phyloP scores from a whole-genome alignment of 2,329 filamentous ascomycete species.

The Neonectria faginata region DNA sequence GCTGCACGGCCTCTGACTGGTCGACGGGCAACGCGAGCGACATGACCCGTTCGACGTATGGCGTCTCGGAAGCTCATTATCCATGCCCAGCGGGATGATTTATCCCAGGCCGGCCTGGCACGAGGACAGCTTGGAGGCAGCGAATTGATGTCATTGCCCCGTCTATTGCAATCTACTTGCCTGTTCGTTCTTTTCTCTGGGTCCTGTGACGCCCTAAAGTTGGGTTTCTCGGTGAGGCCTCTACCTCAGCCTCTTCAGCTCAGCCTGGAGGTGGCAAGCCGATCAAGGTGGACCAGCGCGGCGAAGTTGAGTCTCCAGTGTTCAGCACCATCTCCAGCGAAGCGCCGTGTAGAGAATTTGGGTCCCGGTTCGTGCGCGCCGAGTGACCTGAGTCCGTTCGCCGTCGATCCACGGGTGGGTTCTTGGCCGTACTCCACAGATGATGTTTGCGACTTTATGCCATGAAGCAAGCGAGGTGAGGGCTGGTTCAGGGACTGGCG shows the following conservation, averaged over 20 bases:
- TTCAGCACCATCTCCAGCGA: background rate
- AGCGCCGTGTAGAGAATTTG: slow-evolving; percentile 5
- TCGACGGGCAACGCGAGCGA: slow-evolving; percentile 13
- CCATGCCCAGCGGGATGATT: slow-evolving; percentile 2
- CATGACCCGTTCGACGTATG: slow-evolving; percentile 32
- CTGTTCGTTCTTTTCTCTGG: background rate
- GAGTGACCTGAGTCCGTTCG: background rate
- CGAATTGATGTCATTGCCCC: slow-evolving; percentile 21
- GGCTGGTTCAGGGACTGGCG: background rate
- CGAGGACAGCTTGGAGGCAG: background rate
- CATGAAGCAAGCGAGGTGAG: slow-evolving; percentile 6
- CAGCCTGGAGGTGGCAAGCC: background rate
- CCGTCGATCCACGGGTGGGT: background rate
- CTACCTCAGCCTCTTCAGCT: slow-evolving; percentile 13
- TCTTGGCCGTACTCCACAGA: slow-evolving; percentile 18
- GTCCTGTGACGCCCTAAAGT: background rate
- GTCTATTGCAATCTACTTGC: background rate
- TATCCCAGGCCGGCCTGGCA: slow-evolving; percentile 1
- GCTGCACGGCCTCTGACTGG: slow-evolving; percentile 40
- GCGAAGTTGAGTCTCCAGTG: background rate
- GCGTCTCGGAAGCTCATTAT: slow-evolving; percentile 20
- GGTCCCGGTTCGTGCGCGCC: background rate
- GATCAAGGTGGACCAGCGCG: slow-evolving; percentile 3
- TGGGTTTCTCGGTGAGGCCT: slow-evolving; percentile 9
- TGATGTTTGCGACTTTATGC: slow-evolving; percentile 8